Conservation (phyloP, 1,139 yeast species). For the Candida sp. region DNA sequence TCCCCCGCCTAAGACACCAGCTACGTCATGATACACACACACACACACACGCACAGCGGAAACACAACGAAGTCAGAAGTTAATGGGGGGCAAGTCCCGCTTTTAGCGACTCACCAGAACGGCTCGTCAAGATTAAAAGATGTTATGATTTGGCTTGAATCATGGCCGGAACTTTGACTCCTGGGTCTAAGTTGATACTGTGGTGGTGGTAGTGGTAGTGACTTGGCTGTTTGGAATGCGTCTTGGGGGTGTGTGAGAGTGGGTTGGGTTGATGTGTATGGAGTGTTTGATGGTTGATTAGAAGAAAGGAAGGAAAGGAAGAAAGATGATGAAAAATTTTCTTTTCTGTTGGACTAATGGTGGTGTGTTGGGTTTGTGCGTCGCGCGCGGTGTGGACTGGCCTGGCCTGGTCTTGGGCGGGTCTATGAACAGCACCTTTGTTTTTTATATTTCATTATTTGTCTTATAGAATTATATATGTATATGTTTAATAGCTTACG, state of each 20-base stretch:
- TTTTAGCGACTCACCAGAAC: conserved; percentile 47
- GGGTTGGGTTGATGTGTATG: background rate
- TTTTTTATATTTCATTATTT: too few species aligned
- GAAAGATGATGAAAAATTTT: background rate
- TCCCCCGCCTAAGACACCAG: background rate
- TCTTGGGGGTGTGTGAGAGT: background rate
- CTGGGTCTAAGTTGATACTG: too few species aligned
- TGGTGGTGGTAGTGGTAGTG: too few species aligned
- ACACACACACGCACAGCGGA: background rate
- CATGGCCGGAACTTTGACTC: conserved; percentile 18
- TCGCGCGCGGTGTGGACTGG: too few species aligned
- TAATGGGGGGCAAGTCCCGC: conserved; percentile 32
- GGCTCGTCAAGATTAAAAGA: conserved; percentile 43
- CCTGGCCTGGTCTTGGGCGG: too few species aligned
- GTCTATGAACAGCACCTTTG: too few species aligned
- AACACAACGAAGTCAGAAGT: background rate
- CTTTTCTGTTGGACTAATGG: background rate
- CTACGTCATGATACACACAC: background rate
- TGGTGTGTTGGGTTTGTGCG: background rate
- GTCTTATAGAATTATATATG: too few species aligned
- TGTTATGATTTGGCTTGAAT: conserved; percentile 27
- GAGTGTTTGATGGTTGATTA: conserved; percentile 10
- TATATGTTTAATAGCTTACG: background rate
- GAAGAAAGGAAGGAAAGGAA: background rate
- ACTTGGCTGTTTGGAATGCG: background rate